Base-by-base conservation (phyloP, 306 rosid species). In the Pueraria montana region DNA sequence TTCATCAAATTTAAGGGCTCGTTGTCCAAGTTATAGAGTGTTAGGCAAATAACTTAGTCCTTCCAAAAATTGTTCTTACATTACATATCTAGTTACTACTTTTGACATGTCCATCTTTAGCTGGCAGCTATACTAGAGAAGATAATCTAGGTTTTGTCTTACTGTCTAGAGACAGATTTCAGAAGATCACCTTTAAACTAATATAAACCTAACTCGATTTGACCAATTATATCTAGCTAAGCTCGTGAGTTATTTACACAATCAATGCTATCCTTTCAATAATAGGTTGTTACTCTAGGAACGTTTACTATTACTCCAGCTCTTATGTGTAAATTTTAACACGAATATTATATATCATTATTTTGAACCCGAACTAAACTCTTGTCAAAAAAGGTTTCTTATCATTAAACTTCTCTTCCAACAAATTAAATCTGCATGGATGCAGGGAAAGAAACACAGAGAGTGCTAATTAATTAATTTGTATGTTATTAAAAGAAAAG, bases 71-170 rank as follows among this genome's bases (percentile, higher is more conserved):
- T 49, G 55, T 58, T 40, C 46, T 42, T 23, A 3, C 53, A 53
- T 42, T 23, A 3, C 53, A 53, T 4, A 62, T 74, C 7, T 23
- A 55, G 18, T 61, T 65, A 27, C 82, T 65, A 27, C 82, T 66
- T 64, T 76, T 62, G 61, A 55, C 78, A 84, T 55, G 36, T 11
- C 81, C 59, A 50, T 46, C 16, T 84, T 27, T 48, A 67, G 84
- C 84, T 81, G 67, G 53, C 84, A 76, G 27, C 82, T 43, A 72
- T 38, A 30, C 30, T 13, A 79, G 27, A 77, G 38, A 80, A 40
- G 66, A 53, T 66, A 77, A 72, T 66, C 82, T 38, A 74, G 78
- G 64, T 67, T 81, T 81, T 84, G 81, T 80, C 81, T 45, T 38
- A 2, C 27, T 46, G 43, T 40, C 72, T 49, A 80, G 5, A 49